Base-by-base conservation (phyloP, 441 rosid genomes). In the Raphanus hybrid region DNA sequence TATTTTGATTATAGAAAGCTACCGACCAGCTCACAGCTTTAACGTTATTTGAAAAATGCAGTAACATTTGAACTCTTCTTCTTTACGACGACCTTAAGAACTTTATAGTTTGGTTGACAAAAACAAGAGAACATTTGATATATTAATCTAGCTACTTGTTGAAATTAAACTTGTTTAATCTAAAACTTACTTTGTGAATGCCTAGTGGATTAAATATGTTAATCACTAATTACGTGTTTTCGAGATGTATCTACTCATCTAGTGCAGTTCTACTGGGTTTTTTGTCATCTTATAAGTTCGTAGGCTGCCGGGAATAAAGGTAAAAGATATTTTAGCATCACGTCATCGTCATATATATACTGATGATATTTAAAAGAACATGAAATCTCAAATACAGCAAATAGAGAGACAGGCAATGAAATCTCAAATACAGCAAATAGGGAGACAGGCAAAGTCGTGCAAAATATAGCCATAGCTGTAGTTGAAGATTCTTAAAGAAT, bases 401-500 rank as follows among this genome's bases (percentile, higher is more conserved):
- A 37, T 37, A 37, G 11, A 10, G 43, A 37, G 43, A 29, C 34
- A 29, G 34, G 34, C 34, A 29, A 12, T 9, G 39, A 41, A 23
- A 37, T 34, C 61, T 45, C 14, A 16, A 26, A 26, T 61, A 29
- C 75, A 67, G 26, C 71, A 48, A 67, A 41, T 41, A 41, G 4
- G 48, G 48, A 41, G n/a, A 54, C 11, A 64, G 14, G 64, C 70
- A 74, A 74, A 74, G 70, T 64, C 64, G 10, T 74, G 29, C 70
- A 73, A 64, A 23, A 35, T 23, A 64, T 3, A 5, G 50, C 10
- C 43, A 2, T 50, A 18, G 70, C 62, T 64, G 76, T 64, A 16
- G 63, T 73, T 73, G 63, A 64, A 73, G 70, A 73, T 64, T 64
- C 70, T 73, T 35, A 35, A 52, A 50, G 76, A 73, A 73, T 73